Percentiles rank a stretch among this genome's conserved stretches.
These are phyloP conservation scores for Thalassiosira livingstoniorum DNA, from an alignment of 352 stramenopile species.

Conservation along the genomic window DNA sequence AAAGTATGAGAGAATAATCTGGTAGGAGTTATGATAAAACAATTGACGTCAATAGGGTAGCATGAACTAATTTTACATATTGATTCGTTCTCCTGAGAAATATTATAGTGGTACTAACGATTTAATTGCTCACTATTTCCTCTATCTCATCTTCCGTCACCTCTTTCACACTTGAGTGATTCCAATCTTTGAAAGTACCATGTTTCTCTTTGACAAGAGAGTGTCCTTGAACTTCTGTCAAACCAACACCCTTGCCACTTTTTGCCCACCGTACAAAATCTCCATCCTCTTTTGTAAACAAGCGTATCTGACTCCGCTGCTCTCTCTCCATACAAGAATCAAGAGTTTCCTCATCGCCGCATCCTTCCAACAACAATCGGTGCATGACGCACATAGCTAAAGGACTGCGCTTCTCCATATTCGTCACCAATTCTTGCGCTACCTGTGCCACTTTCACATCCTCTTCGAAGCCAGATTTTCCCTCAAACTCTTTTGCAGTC, in stretches of 20 bases:
- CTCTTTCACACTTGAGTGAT: slow-evolving; percentile 65
- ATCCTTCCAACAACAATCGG: slow-evolving; percentile 61
- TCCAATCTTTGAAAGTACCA: slow-evolving; percentile 63
- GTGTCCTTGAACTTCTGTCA: slow-evolving; percentile 31
- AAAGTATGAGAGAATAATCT: too few species aligned
- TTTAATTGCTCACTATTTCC: slow-evolving; percentile 57
- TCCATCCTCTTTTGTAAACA: slow-evolving; percentile 59
- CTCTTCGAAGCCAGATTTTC: slow-evolving; percentile 56
- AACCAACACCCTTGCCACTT: slow-evolving; percentile 52
- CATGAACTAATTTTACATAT: too few species aligned
- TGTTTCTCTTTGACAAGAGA: slow-evolving; percentile 40
- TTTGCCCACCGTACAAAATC: slow-evolving; percentile 76
- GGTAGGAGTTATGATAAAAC: too few species aligned
- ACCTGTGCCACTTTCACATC: slow-evolving; percentile 65
- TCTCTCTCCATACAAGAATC: slow-evolving; percentile 79
- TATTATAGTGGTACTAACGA: too few species aligned
- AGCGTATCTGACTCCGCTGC: slow-evolving; percentile 57
- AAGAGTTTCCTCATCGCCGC: slow-evolving; percentile 51
- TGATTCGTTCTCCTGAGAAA: too few species aligned
- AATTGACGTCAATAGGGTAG: too few species aligned
- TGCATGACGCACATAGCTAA: slow-evolving; percentile 71
- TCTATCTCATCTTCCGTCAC: slow-evolving; percentile 74
- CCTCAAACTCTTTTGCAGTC: slow-evolving; percentile 37
- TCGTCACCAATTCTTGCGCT: slow-evolving; percentile 46
- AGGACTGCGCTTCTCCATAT: slow-evolving; percentile 74